Evolutionary conservation across 805 yeast species (phyloP).

Genomic region (Cyberlindnera meyerae): DNA sequence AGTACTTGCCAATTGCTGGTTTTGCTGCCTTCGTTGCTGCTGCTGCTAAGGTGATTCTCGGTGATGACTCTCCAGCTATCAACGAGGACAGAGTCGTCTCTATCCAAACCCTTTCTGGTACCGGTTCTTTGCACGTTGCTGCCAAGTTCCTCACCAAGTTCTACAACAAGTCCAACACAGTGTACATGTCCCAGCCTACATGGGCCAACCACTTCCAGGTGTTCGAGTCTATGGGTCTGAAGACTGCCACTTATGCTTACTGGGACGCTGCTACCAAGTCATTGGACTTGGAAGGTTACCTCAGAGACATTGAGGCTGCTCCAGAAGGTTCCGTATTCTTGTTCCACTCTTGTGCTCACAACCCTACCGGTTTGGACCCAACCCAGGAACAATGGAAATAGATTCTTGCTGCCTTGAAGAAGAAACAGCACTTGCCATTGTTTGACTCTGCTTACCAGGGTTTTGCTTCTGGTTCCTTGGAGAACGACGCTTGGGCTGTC

Average conservation of each 20-base stretch:
- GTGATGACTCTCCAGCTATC: conserved; percentile 51
- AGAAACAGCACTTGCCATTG: conserved; percentile 65
- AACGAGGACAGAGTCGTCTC: conserved; percentile 47
- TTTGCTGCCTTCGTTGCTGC: conserved; percentile 59
- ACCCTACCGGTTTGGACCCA: conserved; percentile 97
- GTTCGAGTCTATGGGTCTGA: conserved; percentile 64
- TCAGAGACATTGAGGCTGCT: conserved; percentile 58
- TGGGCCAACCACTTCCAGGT: conserved; percentile 96
- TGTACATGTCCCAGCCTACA: conserved; percentile 85
- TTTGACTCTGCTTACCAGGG: conserved; percentile 98
- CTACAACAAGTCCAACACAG: conserved; percentile 34
- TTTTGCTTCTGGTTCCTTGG: conserved; percentile 85
- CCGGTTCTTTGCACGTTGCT: conserved; percentile 88
- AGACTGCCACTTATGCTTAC: conserved; percentile 72
- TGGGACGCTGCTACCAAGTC: conserved; percentile 72
- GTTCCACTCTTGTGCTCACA: conserved; percentile 95
- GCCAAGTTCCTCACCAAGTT: conserved; percentile 44
- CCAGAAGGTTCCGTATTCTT: conserved; percentile 74
- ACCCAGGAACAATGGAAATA: conserved; percentile 72
- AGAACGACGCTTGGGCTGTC: conserved; percentile 77
- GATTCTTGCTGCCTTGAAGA: conserved; percentile 58
- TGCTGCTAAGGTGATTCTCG: conserved; percentile 71
- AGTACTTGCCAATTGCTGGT: conserved; percentile 82
- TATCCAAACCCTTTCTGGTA: conserved; percentile 78
- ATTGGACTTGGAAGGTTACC: conserved; percentile 65